Conservation (phyloP, 2,329 filamentous ascomycete species). For the Fonsecaea erecta region DNA sequence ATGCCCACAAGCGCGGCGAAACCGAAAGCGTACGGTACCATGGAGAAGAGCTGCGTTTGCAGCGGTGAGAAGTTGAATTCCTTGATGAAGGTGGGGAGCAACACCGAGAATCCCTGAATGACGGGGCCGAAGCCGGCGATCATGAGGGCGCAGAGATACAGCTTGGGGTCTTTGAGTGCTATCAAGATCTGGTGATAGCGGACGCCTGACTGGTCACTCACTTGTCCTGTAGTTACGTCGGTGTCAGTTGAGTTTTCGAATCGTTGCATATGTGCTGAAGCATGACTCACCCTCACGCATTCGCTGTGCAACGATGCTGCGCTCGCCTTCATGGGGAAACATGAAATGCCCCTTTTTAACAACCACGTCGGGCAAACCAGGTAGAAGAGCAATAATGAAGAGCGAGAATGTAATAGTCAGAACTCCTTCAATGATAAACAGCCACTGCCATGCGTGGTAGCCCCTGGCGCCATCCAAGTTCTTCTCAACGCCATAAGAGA, state of each 20-base stretch:
- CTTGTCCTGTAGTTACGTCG: background rate
- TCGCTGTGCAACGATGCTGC: conserved; percentile 1
- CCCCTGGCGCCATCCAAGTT: conserved; percentile 61
- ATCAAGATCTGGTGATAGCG: conserved; percentile 7
- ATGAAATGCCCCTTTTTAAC: conserved; percentile 6
- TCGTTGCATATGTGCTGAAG: too few species aligned
- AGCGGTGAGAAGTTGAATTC: conserved; percentile 17
- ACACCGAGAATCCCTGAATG: conserved; percentile 11
- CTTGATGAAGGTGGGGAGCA: conserved; percentile 23
- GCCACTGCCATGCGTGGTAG: conserved; percentile 64
- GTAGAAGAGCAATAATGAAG: conserved; percentile 62
- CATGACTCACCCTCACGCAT: background rate
- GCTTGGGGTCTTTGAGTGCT: conserved; percentile 18
- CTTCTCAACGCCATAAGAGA: conserved; percentile 66
- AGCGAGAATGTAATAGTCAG: conserved; percentile 67
- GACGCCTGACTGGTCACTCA: conserved; percentile 3
- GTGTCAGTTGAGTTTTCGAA: background rate
- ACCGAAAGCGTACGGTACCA: conserved; percentile 23
- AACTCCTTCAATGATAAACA: conserved; percentile 72
- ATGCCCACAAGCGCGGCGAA: background rate
- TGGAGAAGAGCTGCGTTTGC: conserved; percentile 16
- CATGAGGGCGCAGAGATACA: conserved; percentile 5
- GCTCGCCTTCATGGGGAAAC: too few species aligned
- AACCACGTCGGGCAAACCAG: conserved; percentile 62
- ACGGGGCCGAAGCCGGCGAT: conserved; percentile 6